These are phyloP conservation scores for Haplosporangium gracile DNA, from an alignment of 192 early-diverging fungal species.

Conservation along the genomic window DNA sequence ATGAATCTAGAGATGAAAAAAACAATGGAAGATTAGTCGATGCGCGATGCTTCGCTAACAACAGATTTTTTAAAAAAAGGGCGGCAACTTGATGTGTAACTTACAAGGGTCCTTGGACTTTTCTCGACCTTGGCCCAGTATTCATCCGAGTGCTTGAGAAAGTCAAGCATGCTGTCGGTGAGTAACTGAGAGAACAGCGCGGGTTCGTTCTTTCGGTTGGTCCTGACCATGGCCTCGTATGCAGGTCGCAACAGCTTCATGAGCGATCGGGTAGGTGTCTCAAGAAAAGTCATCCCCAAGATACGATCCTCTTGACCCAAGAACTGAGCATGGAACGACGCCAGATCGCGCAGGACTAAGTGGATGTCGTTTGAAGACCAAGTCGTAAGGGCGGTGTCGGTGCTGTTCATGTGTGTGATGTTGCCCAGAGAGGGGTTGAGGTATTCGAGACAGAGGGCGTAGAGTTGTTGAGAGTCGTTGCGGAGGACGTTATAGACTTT, in stretches of 20 bases:
- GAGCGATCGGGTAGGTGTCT: conserved; percentile 41
- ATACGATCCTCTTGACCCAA: conserved; percentile 30
- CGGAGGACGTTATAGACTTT: conserved; percentile 55
- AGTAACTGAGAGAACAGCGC: conserved; percentile 24
- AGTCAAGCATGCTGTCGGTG: conserved; percentile 36
- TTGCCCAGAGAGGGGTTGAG: conserved; percentile 28
- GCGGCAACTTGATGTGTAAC: background rate
- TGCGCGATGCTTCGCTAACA: background rate
- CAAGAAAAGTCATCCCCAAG: conserved; percentile 41
- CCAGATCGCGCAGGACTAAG: conserved; percentile 31
- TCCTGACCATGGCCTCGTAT: conserved; percentile 45
- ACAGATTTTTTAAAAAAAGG: background rate
- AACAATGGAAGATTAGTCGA: background rate
- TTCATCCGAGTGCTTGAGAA: conserved; percentile 38
- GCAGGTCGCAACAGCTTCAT: conserved; percentile 39
- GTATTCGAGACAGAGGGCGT: conserved; percentile 51
- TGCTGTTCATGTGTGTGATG: conserved; percentile 55
- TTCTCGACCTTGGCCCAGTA: conserved; percentile 40
- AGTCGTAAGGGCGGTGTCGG: conserved; percentile 12
- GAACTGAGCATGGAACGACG: conserved; percentile 51
- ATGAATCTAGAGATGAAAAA: conserved; percentile 25
- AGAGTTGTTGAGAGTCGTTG: conserved; percentile 47
- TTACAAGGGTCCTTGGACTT: conserved; percentile 49
- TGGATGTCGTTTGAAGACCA: conserved; percentile 48
- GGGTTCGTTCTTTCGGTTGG: conserved; percentile 35